Percentiles rank a stretch among this genome's conserved stretches.
Conservation (phyloP, 2,329 filamentous ascomycete genomes). For the Dothidotthia symphoricarpi region DNA sequence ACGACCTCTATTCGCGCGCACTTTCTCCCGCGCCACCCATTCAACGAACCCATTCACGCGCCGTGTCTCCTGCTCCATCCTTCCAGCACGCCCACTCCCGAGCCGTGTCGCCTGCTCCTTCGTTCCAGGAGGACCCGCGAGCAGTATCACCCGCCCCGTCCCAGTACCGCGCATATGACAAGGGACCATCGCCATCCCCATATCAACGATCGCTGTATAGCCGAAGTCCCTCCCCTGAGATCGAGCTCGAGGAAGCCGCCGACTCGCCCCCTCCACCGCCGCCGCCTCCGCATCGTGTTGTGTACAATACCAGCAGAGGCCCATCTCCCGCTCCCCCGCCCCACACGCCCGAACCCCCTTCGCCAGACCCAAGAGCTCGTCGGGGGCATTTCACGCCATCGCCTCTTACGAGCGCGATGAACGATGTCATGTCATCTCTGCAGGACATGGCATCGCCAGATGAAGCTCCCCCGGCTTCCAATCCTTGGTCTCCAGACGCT, state of each 20-base stretch:
- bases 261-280: constrained; percentile 76
- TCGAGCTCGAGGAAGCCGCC: constrained; percentile 17
- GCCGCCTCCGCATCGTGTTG: constrained; percentile 72
- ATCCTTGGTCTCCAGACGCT: constrained; percentile 89
- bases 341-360: constrained; percentile 64
- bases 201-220: constrained; percentile 28
- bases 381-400: constrained; percentile 68
- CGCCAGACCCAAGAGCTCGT: constrained; percentile 51
- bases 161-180: constrained; percentile 39
- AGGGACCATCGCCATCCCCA: constrained; percentile 44
- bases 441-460: constrained; percentile 72
- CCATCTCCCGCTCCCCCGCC: constrained; percentile 35
- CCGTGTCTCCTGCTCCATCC: constrained; percentile 30
- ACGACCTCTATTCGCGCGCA: constrained; percentile 23
- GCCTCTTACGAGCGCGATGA: constrained; percentile 90
- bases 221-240: constrained; percentile 30
- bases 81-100: constrained; percentile 26
- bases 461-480: constrained; percentile 58
- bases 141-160: constrained; percentile 36
- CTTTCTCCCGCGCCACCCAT: constrained; percentile 25
- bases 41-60: constrained; percentile 34
- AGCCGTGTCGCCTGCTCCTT: constrained; percentile 33
- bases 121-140: constrained; percentile 28
- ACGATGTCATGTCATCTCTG: constrained; percentile 93
- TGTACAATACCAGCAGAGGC: constrained; percentile 48